Percentiles rank a stretch among this genome's conserved stretches.
Conservation (phyloP, 2,329 filamentous ascomycete species). For the Cryphonectria parasitica region DNA sequence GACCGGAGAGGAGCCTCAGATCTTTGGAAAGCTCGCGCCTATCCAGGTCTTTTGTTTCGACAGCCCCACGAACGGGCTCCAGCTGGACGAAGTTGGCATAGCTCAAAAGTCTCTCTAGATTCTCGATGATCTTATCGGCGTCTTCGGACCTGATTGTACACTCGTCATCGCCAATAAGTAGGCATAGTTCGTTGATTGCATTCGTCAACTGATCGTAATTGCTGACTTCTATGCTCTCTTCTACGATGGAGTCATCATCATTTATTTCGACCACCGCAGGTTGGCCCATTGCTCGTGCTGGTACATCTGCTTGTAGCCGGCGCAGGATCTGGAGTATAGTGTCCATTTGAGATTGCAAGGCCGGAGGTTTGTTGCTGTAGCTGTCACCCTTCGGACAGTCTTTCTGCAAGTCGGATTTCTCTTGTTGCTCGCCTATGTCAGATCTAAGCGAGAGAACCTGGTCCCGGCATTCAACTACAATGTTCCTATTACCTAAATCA, state of each 20-base stretch:
- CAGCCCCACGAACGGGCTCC: background rate
- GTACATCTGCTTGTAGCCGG: background rate
- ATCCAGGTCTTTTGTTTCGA: background rate
- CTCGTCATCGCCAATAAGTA: background rate
- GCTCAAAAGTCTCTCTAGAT: background rate
- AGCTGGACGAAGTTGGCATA: background rate
- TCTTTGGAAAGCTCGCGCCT: background rate
- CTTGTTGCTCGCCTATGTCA: background rate
- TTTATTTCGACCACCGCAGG: background rate
- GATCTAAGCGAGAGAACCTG: background rate
- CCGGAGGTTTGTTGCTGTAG: background rate
- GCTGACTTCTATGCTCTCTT: too few relatives aligned
- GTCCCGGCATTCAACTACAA: background rate
- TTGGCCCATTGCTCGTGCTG: background rate
- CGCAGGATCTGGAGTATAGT: background rate
- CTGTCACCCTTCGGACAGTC: background rate
- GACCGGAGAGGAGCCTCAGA: background rate
- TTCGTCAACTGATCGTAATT: background rate
- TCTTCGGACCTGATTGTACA: background rate
- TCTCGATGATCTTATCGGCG: background rate
- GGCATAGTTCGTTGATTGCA: background rate
- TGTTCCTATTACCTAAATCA: background rate
- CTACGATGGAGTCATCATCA: background rate
- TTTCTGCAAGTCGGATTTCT: background rate
- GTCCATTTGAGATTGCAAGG: background rate